Conservation (phyloP, 2,329 filamentous ascomycete genomes). For the Penicillium aurantiogriseum region DNA sequence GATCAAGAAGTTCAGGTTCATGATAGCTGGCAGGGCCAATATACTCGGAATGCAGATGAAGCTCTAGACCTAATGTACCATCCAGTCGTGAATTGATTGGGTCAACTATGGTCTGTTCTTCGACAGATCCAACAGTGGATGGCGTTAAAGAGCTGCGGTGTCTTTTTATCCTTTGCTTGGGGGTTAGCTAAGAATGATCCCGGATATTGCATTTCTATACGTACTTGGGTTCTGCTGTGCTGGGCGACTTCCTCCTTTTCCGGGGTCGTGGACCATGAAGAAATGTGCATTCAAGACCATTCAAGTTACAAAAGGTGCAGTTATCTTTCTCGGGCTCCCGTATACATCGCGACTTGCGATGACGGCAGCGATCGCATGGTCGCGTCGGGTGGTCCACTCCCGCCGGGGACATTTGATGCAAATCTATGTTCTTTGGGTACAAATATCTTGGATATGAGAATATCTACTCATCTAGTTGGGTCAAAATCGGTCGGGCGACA, state of each 20-base stretch:
- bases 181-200: background rate
- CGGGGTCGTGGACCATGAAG: conserved; percentile 22
- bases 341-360: conserved; percentile 10
- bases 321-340: conserved; percentile 1
- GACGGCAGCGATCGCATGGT: conserved; percentile 6
- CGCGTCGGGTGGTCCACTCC: background rate
- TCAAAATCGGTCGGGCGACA: background rate
- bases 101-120: background rate
- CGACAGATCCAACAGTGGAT: background rate
- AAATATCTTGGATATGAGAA: background rate
- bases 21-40: background rate
- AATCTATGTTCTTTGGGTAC: background rate
- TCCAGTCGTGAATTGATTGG: background rate
- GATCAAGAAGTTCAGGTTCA: background rate
- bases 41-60: background rate
- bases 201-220: background rate
- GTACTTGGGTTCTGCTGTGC: background rate
- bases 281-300: conserved; percentile 6
- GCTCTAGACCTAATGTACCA: background rate
- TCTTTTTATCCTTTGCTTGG: background rate
- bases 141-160: background rate
- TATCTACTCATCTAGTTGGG: background rate
- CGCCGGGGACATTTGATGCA: background rate
- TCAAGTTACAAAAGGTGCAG: conserved; percentile 4
- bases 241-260: background rate